These are phyloP conservation scores for Nothophoma quercina DNA, from an alignment of 2,329 filamentous ascomycete species.

Conservation along the genomic window DNA sequence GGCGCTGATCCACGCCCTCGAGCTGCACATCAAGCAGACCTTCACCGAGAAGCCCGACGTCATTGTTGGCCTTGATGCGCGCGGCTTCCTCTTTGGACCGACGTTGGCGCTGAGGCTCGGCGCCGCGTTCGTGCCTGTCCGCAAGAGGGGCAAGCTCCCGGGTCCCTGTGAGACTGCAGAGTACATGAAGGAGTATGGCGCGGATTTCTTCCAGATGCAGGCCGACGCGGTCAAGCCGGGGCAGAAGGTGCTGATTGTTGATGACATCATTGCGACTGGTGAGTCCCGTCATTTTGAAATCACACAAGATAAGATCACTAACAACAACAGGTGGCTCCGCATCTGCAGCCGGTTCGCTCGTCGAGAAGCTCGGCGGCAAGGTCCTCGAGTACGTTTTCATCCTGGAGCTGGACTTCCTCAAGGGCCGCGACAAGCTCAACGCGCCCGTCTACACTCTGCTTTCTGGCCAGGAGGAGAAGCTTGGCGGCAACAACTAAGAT, in stretches of 20 bases:
- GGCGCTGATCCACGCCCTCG: slow-evolving; percentile 81
- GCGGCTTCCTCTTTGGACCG: slow-evolving; percentile 95
- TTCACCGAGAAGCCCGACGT: slow-evolving; percentile 76
- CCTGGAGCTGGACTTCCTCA: slow-evolving; percentile 91
- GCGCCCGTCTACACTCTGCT: slow-evolving; percentile 86
- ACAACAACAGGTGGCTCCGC: slow-evolving; percentile 80
- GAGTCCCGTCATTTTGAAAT: slow-evolving; percentile 44
- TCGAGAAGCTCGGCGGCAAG: slow-evolving; percentile 84
- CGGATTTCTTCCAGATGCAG: slow-evolving; percentile 97
- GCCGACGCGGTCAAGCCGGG: slow-evolving; percentile 81
- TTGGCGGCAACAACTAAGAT: slow-evolving; percentile 7
- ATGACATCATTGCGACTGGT: slow-evolving; percentile 99
- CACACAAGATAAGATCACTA: slow-evolving; percentile 4
- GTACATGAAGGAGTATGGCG: slow-evolving; percentile 95
- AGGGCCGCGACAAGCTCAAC: slow-evolving; percentile 88
- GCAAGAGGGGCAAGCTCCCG: slow-evolving; percentile 95
- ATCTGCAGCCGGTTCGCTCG: slow-evolving; percentile 83
- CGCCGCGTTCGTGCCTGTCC: slow-evolving; percentile 88
- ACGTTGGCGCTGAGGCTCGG: slow-evolving; percentile 83
- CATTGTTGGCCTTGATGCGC: slow-evolving; percentile 89
- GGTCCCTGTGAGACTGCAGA: slow-evolving; percentile 84
- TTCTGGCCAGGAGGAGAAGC: slow-evolving; percentile 63
- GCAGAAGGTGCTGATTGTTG: slow-evolving; percentile 90
- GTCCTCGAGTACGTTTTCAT: slow-evolving; percentile 93
- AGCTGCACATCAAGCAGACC: slow-evolving; percentile 77